Base-by-base conservation (phyloP, 1,139 yeast genomes). In the Blastobotrys ciferrii region DNA sequence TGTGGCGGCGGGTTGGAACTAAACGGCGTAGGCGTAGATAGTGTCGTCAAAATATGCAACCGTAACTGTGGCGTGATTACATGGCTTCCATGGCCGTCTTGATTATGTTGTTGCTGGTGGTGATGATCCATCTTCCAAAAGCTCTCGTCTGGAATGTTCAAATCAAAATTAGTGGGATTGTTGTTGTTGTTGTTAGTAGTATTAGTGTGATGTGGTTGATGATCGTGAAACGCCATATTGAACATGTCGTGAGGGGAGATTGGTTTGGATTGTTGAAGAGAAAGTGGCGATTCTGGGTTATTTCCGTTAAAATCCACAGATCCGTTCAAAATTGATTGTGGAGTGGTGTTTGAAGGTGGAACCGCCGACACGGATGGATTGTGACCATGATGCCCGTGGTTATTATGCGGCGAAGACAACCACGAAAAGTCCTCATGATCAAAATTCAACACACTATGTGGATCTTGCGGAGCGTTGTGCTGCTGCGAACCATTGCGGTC, bases 41-140 rank as follows among this genome's bases (percentile, higher is more conserved):
- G 68, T 57, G 58, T 75, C 70, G 51, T 75, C 69, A 56, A 79
- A 82, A 62, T 79, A 74, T 35, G 92, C 82, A 19, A 86, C 75
- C 67, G 82, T 84, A 52, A 79, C 74, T 46, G 87, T 61, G 95
- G 94, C 79, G 63, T 84, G 81, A 54, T 78, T 75, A 48, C 70
- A 66, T 47, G 65, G 4, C 38, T 32, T 9, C 19, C 30, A 17
- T 14, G 5, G 39, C 19, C 44, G 4, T 42, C 13, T 12, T 15
- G 20, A 5, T 31, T 17, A 31, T 40, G 39, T n/a, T 25, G 45
- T 14, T 25, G 43, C n/a, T 20, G 41, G 31, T 15, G 14, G 11
- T 23, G 20, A 12, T n/a, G 31, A 15, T 37, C 39, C 32, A 42
- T n/a, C 23, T 46, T 43, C 46, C 49, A 42, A 20, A 37, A 42